Evolutionary conservation across 805 yeast species (phyloP).

Genomic region (Geotrichum ghanense): DNA sequence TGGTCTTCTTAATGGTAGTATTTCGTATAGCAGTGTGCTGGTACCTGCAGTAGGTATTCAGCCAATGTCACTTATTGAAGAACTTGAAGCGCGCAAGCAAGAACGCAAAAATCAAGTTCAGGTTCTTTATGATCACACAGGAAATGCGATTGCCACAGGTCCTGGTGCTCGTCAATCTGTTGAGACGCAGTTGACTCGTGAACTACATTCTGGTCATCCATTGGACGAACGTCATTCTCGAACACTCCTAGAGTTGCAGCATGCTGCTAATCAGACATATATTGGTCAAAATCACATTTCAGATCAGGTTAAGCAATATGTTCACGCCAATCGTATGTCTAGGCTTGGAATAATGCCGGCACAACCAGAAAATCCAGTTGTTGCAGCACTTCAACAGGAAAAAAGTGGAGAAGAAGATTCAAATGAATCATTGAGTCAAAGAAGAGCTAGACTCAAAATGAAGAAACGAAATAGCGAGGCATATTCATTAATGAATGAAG

Average conservation of each 20-base stretch:
- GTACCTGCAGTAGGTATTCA: conserved; percentile 9
- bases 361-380: not conserved
- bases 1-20: not conserved
- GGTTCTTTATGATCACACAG: conserved; percentile 7
- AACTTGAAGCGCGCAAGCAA: conserved; percentile 26
- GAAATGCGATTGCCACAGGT: conserved; percentile 12
- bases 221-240: conserved; percentile 18
- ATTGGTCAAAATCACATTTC: conserved; percentile 17
- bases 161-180: conserved; percentile 10
- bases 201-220: conserved; percentile 16
- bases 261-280: conserved; percentile 21
- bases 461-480: not conserved
- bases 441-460: not conserved
- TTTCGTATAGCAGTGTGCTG: not conserved
- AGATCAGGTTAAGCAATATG: conserved; percentile 10
- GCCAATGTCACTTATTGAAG: conserved; percentile 27
- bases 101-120: conserved; percentile 20
- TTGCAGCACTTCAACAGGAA: not conserved
- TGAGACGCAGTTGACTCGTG: not conserved
- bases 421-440: not conserved
- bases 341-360: not conserved
- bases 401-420: not conserved
- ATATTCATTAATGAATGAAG: conserved; percentile 6
- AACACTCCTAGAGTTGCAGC: conserved; percentile 23
- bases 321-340: not conserved